Evolutionary conservation across 148 eudicot species (phyloP), one percentile per base, ranked within the genome.

Genomic region (Heliosperma pusillum): DNA sequence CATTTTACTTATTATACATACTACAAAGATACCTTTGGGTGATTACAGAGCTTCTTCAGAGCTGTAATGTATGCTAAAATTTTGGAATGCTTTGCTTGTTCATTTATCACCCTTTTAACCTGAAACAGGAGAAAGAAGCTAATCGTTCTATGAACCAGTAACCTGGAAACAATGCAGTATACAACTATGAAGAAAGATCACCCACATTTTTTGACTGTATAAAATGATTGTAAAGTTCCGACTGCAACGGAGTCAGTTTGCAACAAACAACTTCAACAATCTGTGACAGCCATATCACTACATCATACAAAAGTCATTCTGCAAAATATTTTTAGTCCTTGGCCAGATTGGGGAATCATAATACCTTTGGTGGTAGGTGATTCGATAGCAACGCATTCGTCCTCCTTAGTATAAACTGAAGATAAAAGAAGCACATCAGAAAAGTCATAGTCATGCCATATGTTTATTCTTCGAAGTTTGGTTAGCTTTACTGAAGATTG

Each of bases 301-400:
- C 27, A 52, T 70, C 27, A 53, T 17, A 70, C 60, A 50, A 50
- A 15, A 16, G 72, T 25, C 52, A 47, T 47, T 29, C 33, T 53
- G 60, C 40, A 70, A 52, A 22, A 70, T 25, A 69, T 44, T 22
- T 69, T 36, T 24, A 70, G 71, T 47, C 9, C 9, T 27, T 19
- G 21, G 69, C 58, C 67, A 76, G 11, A 71, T 24, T 29, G 55
- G 56, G 52, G 36, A 19, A 62, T 66, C 45, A 42, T 67, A 69
- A 76, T 86, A 96, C 99, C 99, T 96, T 96, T 79, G 99, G 99
- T 72, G 99, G 99, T 77, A 96, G 81, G 86, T 96, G 99, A 86
- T 92, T 96, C 5, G 99, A 96, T 74, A 96, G 82, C 78, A 96
- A 72, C 15, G 97, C 91, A 82, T 96, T 96, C 33, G 99, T 92